These are phyloP conservation scores for Apiospora rasikravindrae DNA, from an alignment of 2,329 filamentous ascomycete species.

Conservation along the genomic window DNA sequence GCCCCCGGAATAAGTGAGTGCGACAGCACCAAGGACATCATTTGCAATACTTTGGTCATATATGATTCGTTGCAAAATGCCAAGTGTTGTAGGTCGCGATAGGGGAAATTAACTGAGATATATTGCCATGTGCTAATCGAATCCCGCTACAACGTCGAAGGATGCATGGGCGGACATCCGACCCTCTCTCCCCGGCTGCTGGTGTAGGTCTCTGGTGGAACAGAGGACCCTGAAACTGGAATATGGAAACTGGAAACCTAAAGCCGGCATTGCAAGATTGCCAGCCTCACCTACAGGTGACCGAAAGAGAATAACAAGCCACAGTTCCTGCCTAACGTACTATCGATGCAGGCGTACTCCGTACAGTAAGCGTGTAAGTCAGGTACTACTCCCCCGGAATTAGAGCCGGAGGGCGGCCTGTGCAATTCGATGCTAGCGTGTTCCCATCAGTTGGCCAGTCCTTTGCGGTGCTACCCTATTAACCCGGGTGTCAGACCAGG, in stretches of 20 bases:
- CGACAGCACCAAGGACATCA: no score
- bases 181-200: neutral
- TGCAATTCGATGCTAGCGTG: slow-evolving; percentile 5
- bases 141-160: no score
- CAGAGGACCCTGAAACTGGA: slow-evolving; percentile 11
- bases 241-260: neutral
- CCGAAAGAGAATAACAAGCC: neutral
- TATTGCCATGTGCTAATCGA: no score
- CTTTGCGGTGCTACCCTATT: neutral
- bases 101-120: no score
- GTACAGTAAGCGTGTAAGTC: neutral
- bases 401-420: neutral
- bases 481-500: neutral
- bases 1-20: no score
- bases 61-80: no score
- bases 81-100: no score
- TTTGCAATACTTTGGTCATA: no score
- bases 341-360: neutral
- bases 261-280: neutral
- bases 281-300: slow-evolving; percentile 5
- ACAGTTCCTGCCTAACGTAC: neutral
- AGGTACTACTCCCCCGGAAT: slow-evolving; percentile 6
- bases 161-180: no score
- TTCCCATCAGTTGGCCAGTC: neutral
- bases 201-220: neutral